Evolutionary conservation across 108 stramenopile species (phyloP).

Genomic region (Cyclostephanos invisitatus): DNA sequence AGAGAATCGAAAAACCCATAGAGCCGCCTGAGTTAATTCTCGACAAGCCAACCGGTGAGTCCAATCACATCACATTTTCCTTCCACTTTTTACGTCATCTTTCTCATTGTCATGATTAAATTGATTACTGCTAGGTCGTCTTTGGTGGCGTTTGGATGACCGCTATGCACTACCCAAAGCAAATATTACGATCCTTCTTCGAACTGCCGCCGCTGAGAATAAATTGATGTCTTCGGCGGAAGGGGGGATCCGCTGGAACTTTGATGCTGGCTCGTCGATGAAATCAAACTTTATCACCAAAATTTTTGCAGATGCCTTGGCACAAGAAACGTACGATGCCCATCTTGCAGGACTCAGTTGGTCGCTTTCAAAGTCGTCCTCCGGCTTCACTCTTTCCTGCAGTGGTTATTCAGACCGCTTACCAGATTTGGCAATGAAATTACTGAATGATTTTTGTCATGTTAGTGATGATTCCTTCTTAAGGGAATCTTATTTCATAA

Average conservation of each 20-base stretch:
- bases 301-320: conserved; percentile 71
- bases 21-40: conserved; percentile 73
- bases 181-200: conserved; percentile 58
- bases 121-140: conserved; percentile 41
- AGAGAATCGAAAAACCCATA: conserved; percentile 73
- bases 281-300: conserved; percentile 58
- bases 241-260: conserved; percentile 49
- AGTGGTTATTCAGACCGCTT: conserved; percentile 82
- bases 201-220: conserved; percentile 62
- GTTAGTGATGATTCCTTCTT: conserved; percentile 40
- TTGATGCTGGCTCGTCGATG: conserved; percentile 51
- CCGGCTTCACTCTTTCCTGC: conserved; percentile 67
- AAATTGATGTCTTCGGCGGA: conserved; percentile 14
- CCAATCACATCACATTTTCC: not conserved
- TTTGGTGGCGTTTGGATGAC: conserved; percentile 87
- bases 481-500: conserved; percentile 53
- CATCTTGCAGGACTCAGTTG: conserved; percentile 73
- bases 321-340: conserved; percentile 86
- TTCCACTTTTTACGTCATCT: not conserved
- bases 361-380: conserved; percentile 62
- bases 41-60: conserved; percentile 38
- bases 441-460: conserved; percentile 49
- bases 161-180: conserved; percentile 83
- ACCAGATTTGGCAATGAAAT: conserved; percentile 61
- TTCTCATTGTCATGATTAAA: not conserved